phyloP scores from a whole-genome alignment of 176 grass and related monocot genomes.

The Elymus sibiricus region DNA sequence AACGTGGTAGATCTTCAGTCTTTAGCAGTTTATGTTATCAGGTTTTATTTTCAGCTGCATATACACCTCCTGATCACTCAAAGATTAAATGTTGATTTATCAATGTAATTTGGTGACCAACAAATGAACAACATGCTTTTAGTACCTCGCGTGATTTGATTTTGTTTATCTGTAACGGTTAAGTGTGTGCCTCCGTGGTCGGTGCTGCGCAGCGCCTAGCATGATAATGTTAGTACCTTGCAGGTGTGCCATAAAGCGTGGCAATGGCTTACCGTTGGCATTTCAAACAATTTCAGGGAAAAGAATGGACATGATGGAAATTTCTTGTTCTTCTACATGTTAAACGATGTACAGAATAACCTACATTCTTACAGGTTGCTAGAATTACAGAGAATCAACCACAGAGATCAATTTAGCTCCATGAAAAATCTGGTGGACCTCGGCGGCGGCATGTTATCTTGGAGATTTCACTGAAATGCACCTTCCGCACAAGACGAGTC shows the following conservation, averaged over 20 bases:
- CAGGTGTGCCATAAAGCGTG: background rate
- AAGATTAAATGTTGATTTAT: too few species aligned
- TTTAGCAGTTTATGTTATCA: too few species aligned
- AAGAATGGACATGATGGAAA: conserved; percentile 17
- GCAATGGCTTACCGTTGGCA: background rate
- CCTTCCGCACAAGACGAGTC: conserved; percentile 49
- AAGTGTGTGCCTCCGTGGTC: background rate
- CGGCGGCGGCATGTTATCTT: conserved; percentile 1
- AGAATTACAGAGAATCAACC: conserved; percentile 17
- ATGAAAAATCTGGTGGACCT: background rate
- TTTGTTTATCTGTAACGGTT: background rate
- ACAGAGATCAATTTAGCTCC: conserved; percentile 15
- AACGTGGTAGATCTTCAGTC: too few species aligned
- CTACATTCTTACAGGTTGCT: conserved; percentile 1
- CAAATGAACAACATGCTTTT: too few species aligned
- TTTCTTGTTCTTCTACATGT: conserved; percentile 24
- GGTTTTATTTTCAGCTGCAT: too few species aligned
- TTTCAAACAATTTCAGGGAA: background rate
- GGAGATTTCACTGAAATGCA: conserved; percentile 47
- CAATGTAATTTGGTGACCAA: too few species aligned
- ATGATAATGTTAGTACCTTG: background rate
- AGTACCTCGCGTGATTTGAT: background rate
- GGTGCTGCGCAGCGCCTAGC: background rate
- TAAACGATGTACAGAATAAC: conserved; percentile 42
- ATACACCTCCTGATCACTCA: too few species aligned